Percentiles rank a stretch among this genome's conserved stretches.
Conservation (phyloP, 202 grass and related monocot genomes). For the Cymbopogon flexuosus region DNA sequence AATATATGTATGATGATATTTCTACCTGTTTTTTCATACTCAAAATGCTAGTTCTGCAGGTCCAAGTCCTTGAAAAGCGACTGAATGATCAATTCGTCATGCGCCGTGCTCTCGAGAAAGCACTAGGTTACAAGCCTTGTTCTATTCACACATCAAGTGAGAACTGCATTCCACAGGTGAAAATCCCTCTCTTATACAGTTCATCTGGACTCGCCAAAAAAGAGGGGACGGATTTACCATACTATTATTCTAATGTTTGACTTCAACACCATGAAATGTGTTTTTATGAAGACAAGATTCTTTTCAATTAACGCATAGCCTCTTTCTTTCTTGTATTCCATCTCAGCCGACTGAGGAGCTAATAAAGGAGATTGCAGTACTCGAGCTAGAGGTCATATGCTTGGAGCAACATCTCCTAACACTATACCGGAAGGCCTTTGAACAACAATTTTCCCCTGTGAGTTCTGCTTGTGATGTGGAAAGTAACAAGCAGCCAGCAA, state of each 20-base stretch:
- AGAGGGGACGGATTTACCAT: background rate
- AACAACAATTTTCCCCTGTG: constrained; percentile 41
- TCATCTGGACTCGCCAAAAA: background rate
- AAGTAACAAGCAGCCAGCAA: constrained; percentile 15
- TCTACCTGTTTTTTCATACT: background rate
- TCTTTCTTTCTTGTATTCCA: constrained; percentile 13
- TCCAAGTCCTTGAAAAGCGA: constrained; percentile 72
- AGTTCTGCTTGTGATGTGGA: constrained; percentile 28
- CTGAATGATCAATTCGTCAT: constrained; percentile 72
- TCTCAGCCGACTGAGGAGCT: constrained; percentile 68
- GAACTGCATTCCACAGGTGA: constrained; percentile 66
- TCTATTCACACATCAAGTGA: constrained; percentile 38
- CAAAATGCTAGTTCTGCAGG: constrained; percentile 39
- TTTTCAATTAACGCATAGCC: background rate
- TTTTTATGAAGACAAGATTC: background rate
- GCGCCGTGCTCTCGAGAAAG: constrained; percentile 67
- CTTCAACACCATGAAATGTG: background rate
- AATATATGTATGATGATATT: background rate
- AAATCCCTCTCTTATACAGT: background rate
- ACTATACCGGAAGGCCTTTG: constrained; percentile 72
- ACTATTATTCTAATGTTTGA: background rate
- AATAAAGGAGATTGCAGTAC: constrained; percentile 81
- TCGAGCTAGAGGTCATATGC: constrained; percentile 89
- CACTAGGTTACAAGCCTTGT: constrained; percentile 54
- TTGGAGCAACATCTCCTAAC: constrained; percentile 81